These are phyloP conservation scores for Emergomyces orientalis DNA, from an alignment of 2,329 filamentous ascomycete species.

Conservation along the genomic window DNA sequence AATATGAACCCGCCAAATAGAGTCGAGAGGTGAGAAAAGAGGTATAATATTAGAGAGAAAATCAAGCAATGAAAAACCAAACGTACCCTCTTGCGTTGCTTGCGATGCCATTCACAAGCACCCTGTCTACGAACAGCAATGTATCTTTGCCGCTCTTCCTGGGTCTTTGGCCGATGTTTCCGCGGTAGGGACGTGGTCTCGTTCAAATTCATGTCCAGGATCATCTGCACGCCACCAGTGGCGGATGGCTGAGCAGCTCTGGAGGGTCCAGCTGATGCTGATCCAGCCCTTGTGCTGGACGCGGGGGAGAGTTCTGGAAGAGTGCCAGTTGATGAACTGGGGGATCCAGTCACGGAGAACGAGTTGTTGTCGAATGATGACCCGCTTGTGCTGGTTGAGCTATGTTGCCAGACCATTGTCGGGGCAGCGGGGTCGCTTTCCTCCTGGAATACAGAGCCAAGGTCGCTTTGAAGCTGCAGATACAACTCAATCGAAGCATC, in stretches of 20 bases:
- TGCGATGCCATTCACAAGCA: conserved; percentile 37
- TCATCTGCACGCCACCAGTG: conserved; percentile 28
- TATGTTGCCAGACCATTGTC: conserved; percentile 10
- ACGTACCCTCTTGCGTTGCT: conserved; percentile 36
- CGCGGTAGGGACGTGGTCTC: conserved; percentile 33
- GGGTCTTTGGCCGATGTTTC: conserved; percentile 35
- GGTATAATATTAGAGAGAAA: not conserved
- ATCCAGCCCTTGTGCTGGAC: conserved; percentile 1
- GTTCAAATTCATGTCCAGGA: conserved; percentile 38
- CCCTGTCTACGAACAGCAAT: conserved; percentile 36
- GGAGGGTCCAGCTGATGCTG: conserved; percentile 9
- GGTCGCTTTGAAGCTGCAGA: conserved; percentile 30
- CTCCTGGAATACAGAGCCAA: conserved; percentile 6
- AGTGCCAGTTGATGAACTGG: conserved; percentile 19
- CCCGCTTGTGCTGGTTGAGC: conserved; percentile 9
- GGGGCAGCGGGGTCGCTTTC: not conserved
- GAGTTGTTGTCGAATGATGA: conserved; percentile 15
- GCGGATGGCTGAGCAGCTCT: conserved; percentile 8
- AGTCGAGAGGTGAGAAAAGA: too few relatives aligned
- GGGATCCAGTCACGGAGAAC: conserved; percentile 22
- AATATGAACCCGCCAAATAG: not conserved
- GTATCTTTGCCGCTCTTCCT: conserved; percentile 36
- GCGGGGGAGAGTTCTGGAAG: conserved; percentile 11
- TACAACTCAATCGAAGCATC: conserved; percentile 36
- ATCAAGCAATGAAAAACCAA: not conserved